Conservation (phyloP, 1,139 yeast species). For the Hemisphaericaspora xylanilytica region DNA sequence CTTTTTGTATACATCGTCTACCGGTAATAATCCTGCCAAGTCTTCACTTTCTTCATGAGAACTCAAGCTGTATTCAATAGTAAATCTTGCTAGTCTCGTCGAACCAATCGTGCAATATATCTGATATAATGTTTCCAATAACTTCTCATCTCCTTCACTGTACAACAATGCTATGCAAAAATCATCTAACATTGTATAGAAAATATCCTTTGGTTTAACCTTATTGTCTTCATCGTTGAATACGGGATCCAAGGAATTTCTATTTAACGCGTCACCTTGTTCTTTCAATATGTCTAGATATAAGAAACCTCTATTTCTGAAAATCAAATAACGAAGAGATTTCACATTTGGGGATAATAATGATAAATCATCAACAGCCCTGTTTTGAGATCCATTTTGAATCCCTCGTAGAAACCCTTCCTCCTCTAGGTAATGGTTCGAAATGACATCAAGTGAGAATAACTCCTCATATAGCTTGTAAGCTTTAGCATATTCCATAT, state of each 20-base stretch:
- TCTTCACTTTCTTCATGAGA: slow-evolving; percentile 48
- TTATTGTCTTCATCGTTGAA: slow-evolving; percentile 2
- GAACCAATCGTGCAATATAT: slow-evolving; percentile 49
- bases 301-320: slow-evolving; percentile 77
- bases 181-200: slow-evolving; percentile 53
- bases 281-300: slow-evolving; percentile 48
- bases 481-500: slow-evolving; percentile 48
- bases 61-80: slow-evolving; percentile 62
- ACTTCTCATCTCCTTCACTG: slow-evolving; percentile 60
- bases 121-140: slow-evolving; percentile 48
- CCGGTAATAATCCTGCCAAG: slow-evolving; percentile 36
- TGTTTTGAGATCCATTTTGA: slow-evolving; percentile 37
- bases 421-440: slow-evolving; percentile 48
- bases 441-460: slow-evolving; percentile 66
- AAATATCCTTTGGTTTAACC: slow-evolving; percentile 23
- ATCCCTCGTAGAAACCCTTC: slow-evolving; percentile 37
- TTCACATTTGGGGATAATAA: slow-evolving; percentile 68
- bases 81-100: slow-evolving; percentile 53
- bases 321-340: slow-evolving; percentile 70
- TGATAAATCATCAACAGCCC: slow-evolving; percentile 40
- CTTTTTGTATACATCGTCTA: slow-evolving; percentile 7
- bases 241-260: slow-evolving; percentile 1
- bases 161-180: slow-evolving; percentile 54
- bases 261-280: slow-evolving; percentile 10
- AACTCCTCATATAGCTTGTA: slow-evolving; percentile 56